Conservation (phyloP, 257 asterid species). For the Capsicum chinense region DNA sequence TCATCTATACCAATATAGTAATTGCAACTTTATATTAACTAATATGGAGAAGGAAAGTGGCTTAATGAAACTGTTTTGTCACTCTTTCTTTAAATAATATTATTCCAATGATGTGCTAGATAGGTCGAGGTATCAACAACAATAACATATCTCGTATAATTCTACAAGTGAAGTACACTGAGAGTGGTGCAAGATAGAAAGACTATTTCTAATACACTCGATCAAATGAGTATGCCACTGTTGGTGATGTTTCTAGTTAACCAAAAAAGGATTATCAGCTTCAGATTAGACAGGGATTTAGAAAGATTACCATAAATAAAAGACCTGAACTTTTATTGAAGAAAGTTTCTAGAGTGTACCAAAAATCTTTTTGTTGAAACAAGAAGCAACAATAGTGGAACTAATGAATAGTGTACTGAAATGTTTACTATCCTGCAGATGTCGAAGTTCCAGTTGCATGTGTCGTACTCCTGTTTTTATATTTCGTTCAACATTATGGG, state of each 20-base stretch:
- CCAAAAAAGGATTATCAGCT: too few species aligned
- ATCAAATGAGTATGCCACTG: too few species aligned
- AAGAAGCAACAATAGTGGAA: background rate
- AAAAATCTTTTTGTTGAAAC: background rate
- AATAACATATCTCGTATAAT: background rate
- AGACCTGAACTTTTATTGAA: too few species aligned
- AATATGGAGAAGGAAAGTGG: background rate
- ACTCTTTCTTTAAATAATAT: background rate
- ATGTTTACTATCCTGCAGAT: slow-evolving; percentile 52
- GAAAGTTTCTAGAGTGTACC: background rate
- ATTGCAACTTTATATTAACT: background rate
- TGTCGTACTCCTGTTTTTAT: slow-evolving; percentile 69
- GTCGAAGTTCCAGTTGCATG: slow-evolving; percentile 92
- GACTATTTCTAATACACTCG: rapidly evolving
- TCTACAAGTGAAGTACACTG: rapidly evolving
- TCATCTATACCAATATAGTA: too few species aligned
- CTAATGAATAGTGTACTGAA: background rate
- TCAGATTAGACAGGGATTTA: too few species aligned
- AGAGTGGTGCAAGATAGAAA: background rate
- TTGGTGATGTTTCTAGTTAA: too few species aligned
- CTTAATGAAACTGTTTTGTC: background rate
- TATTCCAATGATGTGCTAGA: background rate
- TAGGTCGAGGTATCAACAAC: background rate
- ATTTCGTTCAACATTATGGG: slow-evolving; percentile 91
- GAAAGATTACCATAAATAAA: too few species aligned